Base-by-base conservation (phyloP, 129 eudicot genomes). In the Ambrosia trifida region DNA sequence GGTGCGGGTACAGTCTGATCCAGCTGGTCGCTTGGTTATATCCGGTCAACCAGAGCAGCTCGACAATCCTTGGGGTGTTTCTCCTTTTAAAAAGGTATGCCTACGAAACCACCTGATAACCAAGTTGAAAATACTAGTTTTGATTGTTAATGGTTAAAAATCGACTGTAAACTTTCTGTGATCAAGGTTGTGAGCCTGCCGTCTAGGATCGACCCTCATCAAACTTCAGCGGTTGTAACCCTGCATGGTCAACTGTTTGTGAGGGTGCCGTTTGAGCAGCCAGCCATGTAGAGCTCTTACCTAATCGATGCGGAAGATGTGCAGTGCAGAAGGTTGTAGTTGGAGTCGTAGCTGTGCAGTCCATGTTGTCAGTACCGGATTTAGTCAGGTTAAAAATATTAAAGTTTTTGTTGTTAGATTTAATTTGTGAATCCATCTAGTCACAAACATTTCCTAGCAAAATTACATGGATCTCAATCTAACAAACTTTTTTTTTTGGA, bases 1-100 rank as follows among this genome's bases (percentile, higher is more conserved):
- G 98, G 98, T 92, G 65, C 96, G 96, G 2, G 98, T 92, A 24
- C 98, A 92, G 80, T 89, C 98, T 32, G 98, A 92, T 89, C 95
- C 98, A 75, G 96, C 87, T 35, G 98, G 98, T 33, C 95, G 96
- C 49, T 81, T 92, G 83, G 89, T 92, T 70, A 89, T 92, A 79
- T 81, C 96, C 49, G 98, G 98, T 73, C 88, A 84, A 72, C 98
- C 98, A 16, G 98, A 89, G 72, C 90, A 92, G 41, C 86, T 77
- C 20, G 98, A 92, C 78, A 92, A 89, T 85, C 98, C 95, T 41
- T 92, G 98, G 98, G 93, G 91, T 35, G 95, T 89, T 53, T 76
- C 88, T 69, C 95, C 96, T 31, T 92, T 92, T 49, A 92, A 85
- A 78, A 92, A 92, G 98, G 98, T 92, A 62, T 61, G 47, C 44